Base-by-base conservation (phyloP, 2,329 filamentous ascomycete genomes). In the Drechslerella dactyloides region DNA sequence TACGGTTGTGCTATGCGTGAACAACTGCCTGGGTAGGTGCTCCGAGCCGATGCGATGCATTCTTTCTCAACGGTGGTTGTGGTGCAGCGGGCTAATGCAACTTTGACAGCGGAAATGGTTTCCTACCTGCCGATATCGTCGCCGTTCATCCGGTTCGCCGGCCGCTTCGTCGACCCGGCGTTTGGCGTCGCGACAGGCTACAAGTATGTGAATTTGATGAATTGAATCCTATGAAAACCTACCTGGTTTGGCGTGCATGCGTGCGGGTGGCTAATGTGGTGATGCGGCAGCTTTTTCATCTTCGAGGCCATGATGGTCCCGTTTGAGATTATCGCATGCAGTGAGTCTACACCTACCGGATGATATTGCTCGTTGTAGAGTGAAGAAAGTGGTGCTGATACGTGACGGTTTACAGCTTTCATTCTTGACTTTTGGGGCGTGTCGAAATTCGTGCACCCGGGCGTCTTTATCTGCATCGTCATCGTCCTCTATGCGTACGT, bases 141-240 rank as follows among this genome's bases (percentile, higher is more conserved):
- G 44, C 89, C 89, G 0, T 92, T 93, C 78, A 89, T 92, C 77
- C 86, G 88, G 24, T 90, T 92, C 76, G 89, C 89, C 2, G 88
- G 89, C 13, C 85, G 88, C 52, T 91, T 86, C 74, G 88, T 91
- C 30, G 89, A 91, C 75, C 88, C 90, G 74, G 87, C 89, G 1
- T 89, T 91, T 69, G 88, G 88, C 0, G 88, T 90, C 64, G 87
- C 87, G 5, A 85, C 87, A 1, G 89, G 89, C 3, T 90, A 88
- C 85, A 90, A 90, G 78, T 90, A 65, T 1, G 66, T 56, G 3
- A 3, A 4, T 8, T 33, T 33, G 27, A n/a, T n/a, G n/a, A n/a
- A n/a, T n/a, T n/a, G n/a, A n/a, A n/a, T n/a, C n/a, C n/a, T n/a
- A n/a, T n/a, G n/a, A n/a, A n/a, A n/a, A n/a, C n/a, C n/a, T n/a